phyloP scores from a whole-genome alignment of 352 stramenopile genomes.

The Chrysophaeum taylorii region DNA sequence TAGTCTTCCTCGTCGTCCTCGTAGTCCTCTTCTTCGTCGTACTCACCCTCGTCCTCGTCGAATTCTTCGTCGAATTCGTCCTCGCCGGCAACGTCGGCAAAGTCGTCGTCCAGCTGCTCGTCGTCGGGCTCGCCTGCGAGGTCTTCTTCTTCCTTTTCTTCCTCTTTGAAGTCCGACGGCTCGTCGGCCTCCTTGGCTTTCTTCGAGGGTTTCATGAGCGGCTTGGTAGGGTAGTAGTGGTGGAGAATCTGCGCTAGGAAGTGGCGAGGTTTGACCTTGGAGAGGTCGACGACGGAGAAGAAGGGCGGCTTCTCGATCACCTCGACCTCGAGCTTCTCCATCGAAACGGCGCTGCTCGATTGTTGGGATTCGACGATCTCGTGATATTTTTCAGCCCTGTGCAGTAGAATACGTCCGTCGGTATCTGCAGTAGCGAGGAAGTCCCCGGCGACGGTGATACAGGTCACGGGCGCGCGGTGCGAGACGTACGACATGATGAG shows the following conservation, averaged over 20 bases:
- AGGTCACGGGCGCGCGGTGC: neutral
- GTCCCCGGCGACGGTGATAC: neutral
- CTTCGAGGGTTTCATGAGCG: neutral
- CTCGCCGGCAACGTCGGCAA: neutral
- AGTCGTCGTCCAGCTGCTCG: neutral
- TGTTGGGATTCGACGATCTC: constrained; percentile 4
- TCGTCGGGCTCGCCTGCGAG: neutral
- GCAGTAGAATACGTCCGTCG: neutral
- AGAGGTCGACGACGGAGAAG: neutral
- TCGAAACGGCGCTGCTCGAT: neutral
- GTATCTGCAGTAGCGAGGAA: neutral
- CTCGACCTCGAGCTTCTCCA: neutral
- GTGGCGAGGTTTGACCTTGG: neutral
- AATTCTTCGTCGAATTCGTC: neutral
- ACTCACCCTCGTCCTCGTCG: neutral
- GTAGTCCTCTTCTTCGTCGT: neutral
- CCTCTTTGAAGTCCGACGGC: neutral
- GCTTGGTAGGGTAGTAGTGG: constrained; percentile 13
- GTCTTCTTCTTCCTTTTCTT: neutral
- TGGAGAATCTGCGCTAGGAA: neutral
- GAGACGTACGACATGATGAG: too few relatives aligned
- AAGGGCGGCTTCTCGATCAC: constrained; percentile 6
- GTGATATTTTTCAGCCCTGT: neutral
- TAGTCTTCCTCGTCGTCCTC: neutral
- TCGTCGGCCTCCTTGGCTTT: neutral